Evolutionary conservation across 2,329 filamentous ascomycete genomes (phyloP), one percentile per base, ranked within the genome.

Genomic region (Lojkania enalia): DNA sequence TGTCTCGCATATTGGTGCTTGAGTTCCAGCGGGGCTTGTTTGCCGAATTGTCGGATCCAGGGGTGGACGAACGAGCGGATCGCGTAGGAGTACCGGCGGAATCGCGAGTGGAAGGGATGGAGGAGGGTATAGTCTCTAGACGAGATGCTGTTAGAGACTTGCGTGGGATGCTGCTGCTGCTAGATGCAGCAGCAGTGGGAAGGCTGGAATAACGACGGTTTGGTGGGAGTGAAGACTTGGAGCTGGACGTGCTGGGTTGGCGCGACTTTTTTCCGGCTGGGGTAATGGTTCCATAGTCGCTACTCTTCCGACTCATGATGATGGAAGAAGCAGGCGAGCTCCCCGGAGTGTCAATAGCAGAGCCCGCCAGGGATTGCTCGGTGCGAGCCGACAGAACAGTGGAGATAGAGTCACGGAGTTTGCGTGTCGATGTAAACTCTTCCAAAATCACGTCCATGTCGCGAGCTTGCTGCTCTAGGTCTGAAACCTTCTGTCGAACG

Each of bases 321-420:
- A 87, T 74, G 15, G 84, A 87, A 13, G 83, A 86, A 19, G 84
- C 82, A 19, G 85, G 85, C 3, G 85, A 87, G 56, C 74, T 81
- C 39, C 74, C 74, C 2, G 80, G 79, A 1, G 80, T 82, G 39
- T 75, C 89, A 35, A 84, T 72, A 35, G 81, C 80, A 58, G 88
- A 92, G 50, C 79, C 84, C 7, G 81, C 72, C 2, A 85, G 81
- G 2, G 88, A 90, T 40, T 83, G 80, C 62, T 95, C 90, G 55
- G 88, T 88, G 20, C 65, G 63, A 23, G 52, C 43, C 2, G 89
- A 95, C 3, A 95, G 77, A 69, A 96, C 89, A 57, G 88, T 96
- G 0, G 91, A 96, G 44, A 97, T 86, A 0, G 92, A 96, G 67
- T 97, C 92, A 35, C 92, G 83, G 37, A 96, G 77, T 57, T 92